phyloP scores from a whole-genome alignment of 495 filamentous ascomycete genomes.

The Aspergillus mulundensis region DNA sequence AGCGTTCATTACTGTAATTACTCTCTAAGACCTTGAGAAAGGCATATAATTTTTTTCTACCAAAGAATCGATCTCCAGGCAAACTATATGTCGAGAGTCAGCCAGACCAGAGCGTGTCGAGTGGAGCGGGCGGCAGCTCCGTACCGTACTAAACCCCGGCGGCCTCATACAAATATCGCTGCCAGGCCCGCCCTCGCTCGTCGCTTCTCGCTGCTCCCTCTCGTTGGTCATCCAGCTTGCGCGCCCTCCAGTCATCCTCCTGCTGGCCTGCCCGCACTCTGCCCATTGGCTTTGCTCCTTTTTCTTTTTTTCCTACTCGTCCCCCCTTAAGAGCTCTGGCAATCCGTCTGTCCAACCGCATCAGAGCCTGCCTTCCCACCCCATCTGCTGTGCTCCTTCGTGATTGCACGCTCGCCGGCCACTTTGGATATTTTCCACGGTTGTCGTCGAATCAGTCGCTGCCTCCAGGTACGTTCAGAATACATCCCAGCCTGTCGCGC shows the following conservation, averaged over 20 bases:
- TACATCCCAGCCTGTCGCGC: slow-evolving; percentile 1
- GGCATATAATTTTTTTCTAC: too few relatives aligned
- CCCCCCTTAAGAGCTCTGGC: slow-evolving; percentile 20
- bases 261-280: slow-evolving; percentile 25
- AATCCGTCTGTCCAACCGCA: slow-evolving; percentile 22
- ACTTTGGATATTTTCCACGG: slow-evolving; percentile 18
- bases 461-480: slow-evolving; percentile 23
- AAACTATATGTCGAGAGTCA: too few relatives aligned
- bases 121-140: neutral
- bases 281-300: slow-evolving; percentile 22
- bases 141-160: slow-evolving; percentile 10
- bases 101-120: neutral
- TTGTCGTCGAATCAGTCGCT: slow-evolving; percentile 27
- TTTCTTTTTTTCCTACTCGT: slow-evolving; percentile 26
- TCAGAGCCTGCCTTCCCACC: slow-evolving; percentile 18
- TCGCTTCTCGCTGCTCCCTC: slow-evolving; percentile 40
- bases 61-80: neutral
- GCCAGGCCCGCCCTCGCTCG: slow-evolving; percentile 40
- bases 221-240: slow-evolving; percentile 44
- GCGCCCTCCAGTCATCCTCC: slow-evolving; percentile 25
- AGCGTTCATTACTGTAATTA: too few relatives aligned
- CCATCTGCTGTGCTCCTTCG: slow-evolving; percentile 18
- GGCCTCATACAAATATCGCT: slow-evolving; percentile 44
- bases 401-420: slow-evolving; percentile 21
- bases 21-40: too few relatives aligned